Percentiles rank a stretch among this genome's conserved stretches.
Evolutionary conservation across 495 filamentous ascomycete species (phyloP).

Genomic region (Coniosporium apollinis): DNA sequence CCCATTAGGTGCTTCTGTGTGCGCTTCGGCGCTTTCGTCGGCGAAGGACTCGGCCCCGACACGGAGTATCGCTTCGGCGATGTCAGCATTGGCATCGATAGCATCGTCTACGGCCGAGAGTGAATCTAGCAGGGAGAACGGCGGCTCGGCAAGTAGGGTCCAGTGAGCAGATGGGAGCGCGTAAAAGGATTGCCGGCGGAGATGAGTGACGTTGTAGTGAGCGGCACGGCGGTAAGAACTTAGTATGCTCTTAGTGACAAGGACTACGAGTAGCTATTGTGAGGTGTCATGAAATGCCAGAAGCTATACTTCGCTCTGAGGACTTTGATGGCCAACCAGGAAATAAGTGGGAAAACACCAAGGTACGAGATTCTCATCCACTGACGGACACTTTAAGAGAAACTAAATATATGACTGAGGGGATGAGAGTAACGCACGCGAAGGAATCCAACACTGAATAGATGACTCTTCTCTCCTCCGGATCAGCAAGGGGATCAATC

Average conservation of each 20-base stretch:
- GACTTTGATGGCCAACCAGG: no score
- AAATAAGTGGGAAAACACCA: no score
- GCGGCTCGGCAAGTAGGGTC: slow-evolving; percentile 58
- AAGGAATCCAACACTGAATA: slow-evolving; percentile 72
- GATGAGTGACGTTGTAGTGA: slow-evolving; percentile 76
- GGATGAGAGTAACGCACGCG: no score
- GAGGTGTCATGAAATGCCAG: no score
- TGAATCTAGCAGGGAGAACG: slow-evolving; percentile 65
- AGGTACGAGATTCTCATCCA: no score
- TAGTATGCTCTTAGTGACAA: no score
- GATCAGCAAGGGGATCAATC: slow-evolving; percentile 46
- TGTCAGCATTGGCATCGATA: slow-evolving; percentile 68
- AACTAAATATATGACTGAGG: no score
- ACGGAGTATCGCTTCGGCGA: slow-evolving; percentile 59
- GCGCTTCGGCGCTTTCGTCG: slow-evolving; percentile 13
- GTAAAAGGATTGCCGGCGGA: slow-evolving; percentile 79
- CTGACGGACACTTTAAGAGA: no score
- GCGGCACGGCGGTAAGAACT: slow-evolving; percentile 73
- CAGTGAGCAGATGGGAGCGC: slow-evolving; percentile 70
- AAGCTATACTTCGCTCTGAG: no score
- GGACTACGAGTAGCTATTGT: no score
- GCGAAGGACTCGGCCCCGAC: slow-evolving; percentile 50
- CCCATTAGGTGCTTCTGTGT: not conserved
- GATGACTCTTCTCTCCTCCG: slow-evolving; percentile 58
- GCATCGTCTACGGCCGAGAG: slow-evolving; percentile 68